These are phyloP conservation scores for Saccharomycopsis guyanensis DNA, from an alignment of 805 yeast species.

Conservation along the genomic window DNA sequence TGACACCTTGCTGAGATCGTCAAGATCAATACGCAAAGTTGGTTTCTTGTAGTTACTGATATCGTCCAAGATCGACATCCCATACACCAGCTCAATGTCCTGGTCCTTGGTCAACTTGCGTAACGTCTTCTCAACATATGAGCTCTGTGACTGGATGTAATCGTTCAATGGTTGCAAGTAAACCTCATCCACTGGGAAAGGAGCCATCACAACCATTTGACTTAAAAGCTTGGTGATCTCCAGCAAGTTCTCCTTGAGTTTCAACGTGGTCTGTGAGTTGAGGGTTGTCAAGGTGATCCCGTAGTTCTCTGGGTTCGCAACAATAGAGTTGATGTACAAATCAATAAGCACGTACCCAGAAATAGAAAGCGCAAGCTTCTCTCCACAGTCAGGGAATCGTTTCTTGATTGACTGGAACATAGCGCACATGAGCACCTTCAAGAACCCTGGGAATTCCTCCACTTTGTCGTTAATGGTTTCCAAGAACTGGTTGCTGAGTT, in stretches of 20 bases:
- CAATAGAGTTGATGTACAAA: slow-evolving; percentile 41
- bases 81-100: slow-evolving; percentile 52
- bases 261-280: slow-evolving; percentile 16
- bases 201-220: slow-evolving; percentile 61
- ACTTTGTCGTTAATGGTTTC: slow-evolving; percentile 21
- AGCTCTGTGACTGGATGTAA: slow-evolving; percentile 47
- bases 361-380: slow-evolving; percentile 41
- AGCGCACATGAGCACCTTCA: slow-evolving; percentile 28
- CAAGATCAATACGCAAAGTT: slow-evolving; percentile 31
- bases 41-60: slow-evolving; percentile 43
- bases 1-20: slow-evolving; percentile 35
- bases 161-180: slow-evolving; percentile 78
- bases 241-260: slow-evolving; percentile 39
- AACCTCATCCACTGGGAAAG: slow-evolving; percentile 54
- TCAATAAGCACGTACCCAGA: slow-evolving; percentile 60
- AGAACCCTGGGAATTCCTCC: slow-evolving; percentile 26
- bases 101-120: slow-evolving; percentile 42
- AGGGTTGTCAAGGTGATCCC: slow-evolving; percentile 35
- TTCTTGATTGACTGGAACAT: slow-evolving; percentile 34
- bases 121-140: slow-evolving; percentile 38
- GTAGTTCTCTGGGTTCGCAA: slow-evolving; percentile 47
- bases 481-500: slow-evolving; percentile 36
- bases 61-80: slow-evolving; percentile 62
- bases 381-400: slow-evolving; percentile 50
- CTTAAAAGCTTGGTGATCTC: slow-evolving; percentile 51